phyloP scores from a whole-genome alignment of 1,284 basidiomycete species.

The Malassezia nana region DNA sequence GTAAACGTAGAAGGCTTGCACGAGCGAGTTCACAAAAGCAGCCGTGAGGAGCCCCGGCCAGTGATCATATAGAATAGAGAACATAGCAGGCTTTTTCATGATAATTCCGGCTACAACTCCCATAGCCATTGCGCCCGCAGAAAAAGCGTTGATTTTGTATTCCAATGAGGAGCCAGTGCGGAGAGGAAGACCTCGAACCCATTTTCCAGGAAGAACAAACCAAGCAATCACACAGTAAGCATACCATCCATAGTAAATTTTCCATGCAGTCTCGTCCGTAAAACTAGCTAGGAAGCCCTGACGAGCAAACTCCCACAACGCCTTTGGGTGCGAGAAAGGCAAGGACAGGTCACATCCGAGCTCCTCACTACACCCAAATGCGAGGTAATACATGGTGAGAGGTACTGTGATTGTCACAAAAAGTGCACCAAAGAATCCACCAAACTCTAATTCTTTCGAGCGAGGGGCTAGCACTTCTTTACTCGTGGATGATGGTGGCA shows the following conservation, averaged over 20 bases:
- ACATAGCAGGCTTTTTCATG: conserved; percentile 64
- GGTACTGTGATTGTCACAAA: conserved; percentile 67
- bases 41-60: conserved; percentile 83
- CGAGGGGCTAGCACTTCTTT: conserved; percentile 49
- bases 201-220: conserved; percentile 74
- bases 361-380: conserved; percentile 70
- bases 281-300: conserved; percentile 49
- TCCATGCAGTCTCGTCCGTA: conserved; percentile 67
- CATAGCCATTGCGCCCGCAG: conserved; percentile 59
- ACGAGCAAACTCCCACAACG: conserved; percentile 18
- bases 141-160: conserved; percentile 93
- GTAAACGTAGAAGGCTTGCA: conserved; percentile 61
- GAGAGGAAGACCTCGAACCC: conserved; percentile 67
- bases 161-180: conserved; percentile 65
- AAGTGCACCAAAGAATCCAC: conserved; percentile 70
- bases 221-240: conserved; percentile 71
- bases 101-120: conserved; percentile 61
- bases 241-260: conserved; percentile 82
- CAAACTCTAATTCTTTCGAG: conserved; percentile 65
- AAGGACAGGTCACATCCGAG: conserved; percentile 34
- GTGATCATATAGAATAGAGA: conserved; percentile 83
- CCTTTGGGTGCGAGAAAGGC: conserved; percentile 23
- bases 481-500: not conserved
- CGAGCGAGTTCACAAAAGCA: conserved; percentile 65
- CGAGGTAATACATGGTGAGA: conserved; percentile 65